Evolutionary conservation across 768 basidiomycete species (phyloP).

Genomic region (Leccinum variicolor): DNA sequence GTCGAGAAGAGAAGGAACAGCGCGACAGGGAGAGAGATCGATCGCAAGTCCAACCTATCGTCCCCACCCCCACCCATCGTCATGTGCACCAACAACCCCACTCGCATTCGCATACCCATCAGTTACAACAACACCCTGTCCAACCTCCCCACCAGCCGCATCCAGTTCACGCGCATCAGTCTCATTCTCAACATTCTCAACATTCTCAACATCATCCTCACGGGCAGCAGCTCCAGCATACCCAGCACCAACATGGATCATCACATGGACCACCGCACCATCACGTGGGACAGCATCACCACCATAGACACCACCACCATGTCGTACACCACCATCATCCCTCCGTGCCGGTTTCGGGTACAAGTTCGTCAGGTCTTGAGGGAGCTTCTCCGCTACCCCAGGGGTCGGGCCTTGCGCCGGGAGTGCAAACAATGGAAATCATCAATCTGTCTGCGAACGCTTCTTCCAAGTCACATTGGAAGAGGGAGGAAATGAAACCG

Average conservation of each 20-base stretch:
- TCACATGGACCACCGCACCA: conserved; percentile 40
- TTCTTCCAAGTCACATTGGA: conserved; percentile 36
- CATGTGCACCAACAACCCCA: conserved; percentile 33
- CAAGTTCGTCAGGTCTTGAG: conserved; percentile 25
- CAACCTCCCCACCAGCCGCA: conserved; percentile 27
- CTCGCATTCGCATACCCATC: conserved; percentile 35
- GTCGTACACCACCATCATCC: conserved; percentile 49
- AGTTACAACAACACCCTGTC: conserved; percentile 20
- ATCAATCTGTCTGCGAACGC: conserved; percentile 43
- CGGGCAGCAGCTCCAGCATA: conserved; percentile 31
- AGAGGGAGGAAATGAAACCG: conserved; percentile 34
- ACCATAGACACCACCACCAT: conserved; percentile 39
- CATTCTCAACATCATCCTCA: conserved; percentile 27
- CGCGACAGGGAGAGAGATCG: conserved; percentile 32
- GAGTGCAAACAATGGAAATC: conserved; percentile 47
- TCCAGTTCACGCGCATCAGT: conserved; percentile 25
- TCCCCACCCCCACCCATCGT: conserved; percentile 27
- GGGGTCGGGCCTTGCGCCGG: conserved; percentile 33
- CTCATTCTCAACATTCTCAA: conserved; percentile 33
- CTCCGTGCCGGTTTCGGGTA: conserved; percentile 13
- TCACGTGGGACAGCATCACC: conserved; percentile 50
- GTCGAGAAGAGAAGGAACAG: conserved; percentile 35
- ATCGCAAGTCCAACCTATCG: conserved; percentile 22
- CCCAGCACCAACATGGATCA: conserved; percentile 29
- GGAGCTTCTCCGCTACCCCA: conserved; percentile 33